A percentile compares a stretch with the other conserved stretches of the same genome.
Evolutionary conservation across 2,329 filamentous ascomycete species (phyloP).

Genomic region (Venturia pyrina): DNA sequence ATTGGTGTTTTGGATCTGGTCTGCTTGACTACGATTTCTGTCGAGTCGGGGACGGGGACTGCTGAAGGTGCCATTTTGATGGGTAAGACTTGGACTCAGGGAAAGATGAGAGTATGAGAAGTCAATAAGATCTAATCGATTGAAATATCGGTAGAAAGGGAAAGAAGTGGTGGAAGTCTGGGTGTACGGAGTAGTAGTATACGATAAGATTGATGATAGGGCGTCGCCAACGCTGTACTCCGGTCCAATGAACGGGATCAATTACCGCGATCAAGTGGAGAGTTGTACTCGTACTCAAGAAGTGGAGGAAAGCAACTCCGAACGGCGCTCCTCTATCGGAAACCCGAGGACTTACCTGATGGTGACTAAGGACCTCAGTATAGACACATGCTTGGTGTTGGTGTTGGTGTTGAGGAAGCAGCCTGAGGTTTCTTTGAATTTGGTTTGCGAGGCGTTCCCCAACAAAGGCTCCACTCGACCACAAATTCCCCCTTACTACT

Average conservation of each 20-base stretch:
- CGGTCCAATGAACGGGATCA: not conserved
- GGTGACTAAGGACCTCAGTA: not conserved
- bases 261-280: not conserved
- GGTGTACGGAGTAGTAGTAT: no score
- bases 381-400: not conserved
- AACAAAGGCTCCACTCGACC: not conserved
- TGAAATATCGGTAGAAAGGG: no score
- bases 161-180: no score
- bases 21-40: not conserved
- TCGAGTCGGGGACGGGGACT: not conserved
- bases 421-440: no score
- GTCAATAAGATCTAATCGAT: no score
- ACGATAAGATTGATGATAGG: not conserved
- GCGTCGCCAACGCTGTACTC: not conserved
- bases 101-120: not conserved
- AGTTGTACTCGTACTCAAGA: not conserved
- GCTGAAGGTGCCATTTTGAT: slow-evolving; percentile 6
- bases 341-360: not conserved
- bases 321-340: not conserved
- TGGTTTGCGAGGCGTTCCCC: not conserved
- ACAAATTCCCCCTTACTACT: not conserved
- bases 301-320: not conserved
- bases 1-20: slow-evolving; percentile 21
- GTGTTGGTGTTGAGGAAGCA: not conserved
- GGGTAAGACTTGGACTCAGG: no score